Percentiles rank a stretch among this genome's conserved stretches.
Evolutionary conservation across 169 alveolate genomes (phyloP).

Genomic region (Plasmodium coatneyi): DNA sequence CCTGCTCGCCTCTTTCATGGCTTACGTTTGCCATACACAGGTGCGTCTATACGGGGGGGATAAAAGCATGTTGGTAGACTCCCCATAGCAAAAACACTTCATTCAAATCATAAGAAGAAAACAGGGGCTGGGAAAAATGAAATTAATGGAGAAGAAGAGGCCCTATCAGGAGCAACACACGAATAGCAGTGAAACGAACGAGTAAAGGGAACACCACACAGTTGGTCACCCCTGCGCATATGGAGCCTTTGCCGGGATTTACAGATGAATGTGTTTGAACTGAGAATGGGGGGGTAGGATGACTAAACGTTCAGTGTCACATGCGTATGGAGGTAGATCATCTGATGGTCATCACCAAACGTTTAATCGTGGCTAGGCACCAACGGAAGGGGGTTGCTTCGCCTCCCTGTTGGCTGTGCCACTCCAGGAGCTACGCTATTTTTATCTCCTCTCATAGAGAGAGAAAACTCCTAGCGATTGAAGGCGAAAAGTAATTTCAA

Average conservation of each 20-base stretch:
- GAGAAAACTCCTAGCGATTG: not conserved
- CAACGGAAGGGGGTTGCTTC: not conserved
- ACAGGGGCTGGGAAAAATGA: not conserved
- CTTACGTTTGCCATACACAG: not conserved
- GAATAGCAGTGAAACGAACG: not conserved
- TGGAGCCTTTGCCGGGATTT: not conserved
- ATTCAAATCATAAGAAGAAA: not conserved
- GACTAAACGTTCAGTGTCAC: not conserved
- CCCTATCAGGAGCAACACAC: not conserved
- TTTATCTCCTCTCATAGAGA: not conserved
- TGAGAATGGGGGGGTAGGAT: not conserved
- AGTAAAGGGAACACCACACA: not conserved
- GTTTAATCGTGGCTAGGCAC: not conserved
- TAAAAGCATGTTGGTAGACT: not conserved
- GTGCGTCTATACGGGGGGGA: not conserved
- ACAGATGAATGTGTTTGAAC: not conserved
- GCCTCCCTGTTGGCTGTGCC: not conserved
- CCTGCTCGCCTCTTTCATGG: not conserved
- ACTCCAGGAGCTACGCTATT: not conserved
- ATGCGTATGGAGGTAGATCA: not conserved
- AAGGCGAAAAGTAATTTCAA: not conserved
- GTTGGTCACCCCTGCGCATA: not conserved
- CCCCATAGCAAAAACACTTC: not conserved
- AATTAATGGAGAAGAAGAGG: not conserved
- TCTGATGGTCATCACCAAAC: not conserved